A percentile compares a stretch with the other conserved stretches of the same genome.
Evolutionary conservation across 139 green algal genomes (phyloP).

Genomic region (Zygnema circumcarinatum): DNA sequence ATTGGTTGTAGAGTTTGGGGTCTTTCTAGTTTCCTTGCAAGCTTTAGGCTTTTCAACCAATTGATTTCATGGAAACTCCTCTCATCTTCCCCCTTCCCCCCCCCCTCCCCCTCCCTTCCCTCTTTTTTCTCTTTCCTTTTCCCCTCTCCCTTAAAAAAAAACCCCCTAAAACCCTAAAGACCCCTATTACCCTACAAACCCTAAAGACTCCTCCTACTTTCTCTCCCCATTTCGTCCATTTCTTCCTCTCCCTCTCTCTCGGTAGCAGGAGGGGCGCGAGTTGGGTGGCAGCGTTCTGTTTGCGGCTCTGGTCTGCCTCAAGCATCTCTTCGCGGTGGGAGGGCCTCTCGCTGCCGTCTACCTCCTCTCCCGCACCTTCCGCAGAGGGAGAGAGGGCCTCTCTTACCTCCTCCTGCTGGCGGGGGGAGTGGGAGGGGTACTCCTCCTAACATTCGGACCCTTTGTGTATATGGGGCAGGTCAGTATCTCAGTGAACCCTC

Average conservation of each 20-base stretch:
- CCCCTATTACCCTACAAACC: too few relatives aligned
- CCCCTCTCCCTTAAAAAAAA: too few relatives aligned
- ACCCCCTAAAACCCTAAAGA: too few relatives aligned
- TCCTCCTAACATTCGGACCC: conserved; percentile 52
- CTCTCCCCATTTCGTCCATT: conserved; percentile 1
- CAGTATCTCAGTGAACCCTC: too few relatives aligned
- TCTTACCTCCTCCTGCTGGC: conserved; percentile 72
- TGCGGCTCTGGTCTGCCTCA: conserved; percentile 86
- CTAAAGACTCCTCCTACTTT: too few relatives aligned
- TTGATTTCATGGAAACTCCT: too few relatives aligned
- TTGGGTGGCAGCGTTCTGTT: conserved; percentile 71
- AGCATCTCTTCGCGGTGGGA: conserved; percentile 91
- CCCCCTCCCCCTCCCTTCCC: neutral
- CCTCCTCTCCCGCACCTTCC: conserved; percentile 72
- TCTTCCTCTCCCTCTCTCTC: neutral
- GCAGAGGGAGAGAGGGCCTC: too few relatives aligned
- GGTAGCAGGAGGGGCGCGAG: conserved; percentile 34
- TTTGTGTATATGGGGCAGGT: conserved; percentile 55
- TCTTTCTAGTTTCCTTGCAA: neutral
- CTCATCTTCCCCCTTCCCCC: neutral
- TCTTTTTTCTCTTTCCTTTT: neutral
- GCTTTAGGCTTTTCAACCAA: too few relatives aligned
- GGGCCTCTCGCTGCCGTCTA: conserved; percentile 83
- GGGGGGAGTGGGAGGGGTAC: conserved; percentile 39
- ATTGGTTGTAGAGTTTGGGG: neutral